These are phyloP conservation scores for Metarhizium rileyi DNA, from an alignment of 2,329 filamentous ascomycete species.

Conservation along the genomic window DNA sequence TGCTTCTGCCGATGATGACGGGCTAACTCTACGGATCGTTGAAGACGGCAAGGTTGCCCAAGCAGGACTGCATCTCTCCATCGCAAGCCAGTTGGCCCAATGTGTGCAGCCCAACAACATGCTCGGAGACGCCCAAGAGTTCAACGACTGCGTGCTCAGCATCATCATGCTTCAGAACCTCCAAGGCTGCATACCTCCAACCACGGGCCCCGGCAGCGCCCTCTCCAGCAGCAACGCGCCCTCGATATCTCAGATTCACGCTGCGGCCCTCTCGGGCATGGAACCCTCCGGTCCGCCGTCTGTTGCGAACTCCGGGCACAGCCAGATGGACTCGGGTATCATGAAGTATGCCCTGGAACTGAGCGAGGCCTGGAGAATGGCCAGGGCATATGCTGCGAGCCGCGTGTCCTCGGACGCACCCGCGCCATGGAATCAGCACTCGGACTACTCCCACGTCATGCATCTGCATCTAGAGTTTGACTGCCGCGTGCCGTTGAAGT, in stretches of 20 bases:
- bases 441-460: slow-evolving; percentile 41
- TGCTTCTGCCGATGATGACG: too few species aligned
- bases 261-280: not conserved
- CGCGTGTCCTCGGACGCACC: slow-evolving; percentile 32
- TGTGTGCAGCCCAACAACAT: slow-evolving; percentile 11
- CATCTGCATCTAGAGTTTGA: slow-evolving; percentile 41
- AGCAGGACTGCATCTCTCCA: slow-evolving; percentile 14
- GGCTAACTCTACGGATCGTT: not conserved
- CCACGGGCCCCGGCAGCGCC: slow-evolving; percentile 1
- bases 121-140: slow-evolving; percentile 14
- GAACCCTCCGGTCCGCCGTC: not conserved
- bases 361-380: slow-evolving; percentile 37
- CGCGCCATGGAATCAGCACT: slow-evolving; percentile 34
- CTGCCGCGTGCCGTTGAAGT: slow-evolving; percentile 37
- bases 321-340: slow-evolving; percentile 26
- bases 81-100: slow-evolving; percentile 15
- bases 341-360: slow-evolving; percentile 33
- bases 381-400: slow-evolving; percentile 34
- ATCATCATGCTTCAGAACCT: slow-evolving; percentile 33
- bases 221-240: slow-evolving; percentile 6
- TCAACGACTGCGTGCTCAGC: slow-evolving; percentile 27
- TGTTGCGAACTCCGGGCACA: not conserved
- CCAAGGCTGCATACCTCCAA: slow-evolving; percentile 21
- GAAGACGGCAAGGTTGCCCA: slow-evolving; percentile 15
- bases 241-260: slow-evolving; percentile 7